Conservation (phyloP, 2,329 filamentous ascomycete species). For the Coleophoma eucalyptorum region DNA sequence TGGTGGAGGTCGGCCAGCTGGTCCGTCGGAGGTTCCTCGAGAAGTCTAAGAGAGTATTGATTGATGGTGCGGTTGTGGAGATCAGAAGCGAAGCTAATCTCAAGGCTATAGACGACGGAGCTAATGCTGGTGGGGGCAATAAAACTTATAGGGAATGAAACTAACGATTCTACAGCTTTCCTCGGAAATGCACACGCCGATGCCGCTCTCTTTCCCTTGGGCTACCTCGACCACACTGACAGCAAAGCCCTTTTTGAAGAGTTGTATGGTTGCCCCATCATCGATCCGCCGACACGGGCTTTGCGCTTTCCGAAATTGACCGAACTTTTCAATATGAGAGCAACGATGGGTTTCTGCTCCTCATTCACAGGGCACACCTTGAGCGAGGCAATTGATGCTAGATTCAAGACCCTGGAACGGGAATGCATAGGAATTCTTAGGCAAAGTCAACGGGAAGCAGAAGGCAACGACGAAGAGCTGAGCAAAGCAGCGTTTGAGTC, state of each 20-base stretch:
- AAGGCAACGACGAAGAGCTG: background rate
- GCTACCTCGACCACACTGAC: background rate
- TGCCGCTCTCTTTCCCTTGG: background rate
- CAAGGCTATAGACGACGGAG: background rate
- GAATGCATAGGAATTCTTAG: background rate
- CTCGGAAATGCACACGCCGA: background rate
- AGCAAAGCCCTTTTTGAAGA: background rate
- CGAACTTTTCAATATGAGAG: slow-evolving; percentile 1
- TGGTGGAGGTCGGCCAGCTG: background rate
- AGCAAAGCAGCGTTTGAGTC: background rate
- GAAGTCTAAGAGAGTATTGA: background rate
- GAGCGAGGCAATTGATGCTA: background rate
- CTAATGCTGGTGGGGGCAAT: background rate
- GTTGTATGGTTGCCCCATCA: background rate
- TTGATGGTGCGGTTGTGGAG: background rate
- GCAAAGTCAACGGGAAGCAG: background rate
- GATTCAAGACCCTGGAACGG: background rate
- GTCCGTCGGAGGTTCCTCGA: background rate
- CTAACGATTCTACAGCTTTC: background rate
- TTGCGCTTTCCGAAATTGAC: background rate
- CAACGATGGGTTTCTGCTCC: background rate
- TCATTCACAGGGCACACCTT: background rate
- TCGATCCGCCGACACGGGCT: background rate
- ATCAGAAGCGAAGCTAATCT: background rate
- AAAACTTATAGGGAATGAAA: background rate